Percentiles rank a stretch among this genome's conserved stretches.
phyloP scores from a whole-genome alignment of 2,329 filamentous ascomycete genomes.

The Colletotrichum sp. region DNA sequence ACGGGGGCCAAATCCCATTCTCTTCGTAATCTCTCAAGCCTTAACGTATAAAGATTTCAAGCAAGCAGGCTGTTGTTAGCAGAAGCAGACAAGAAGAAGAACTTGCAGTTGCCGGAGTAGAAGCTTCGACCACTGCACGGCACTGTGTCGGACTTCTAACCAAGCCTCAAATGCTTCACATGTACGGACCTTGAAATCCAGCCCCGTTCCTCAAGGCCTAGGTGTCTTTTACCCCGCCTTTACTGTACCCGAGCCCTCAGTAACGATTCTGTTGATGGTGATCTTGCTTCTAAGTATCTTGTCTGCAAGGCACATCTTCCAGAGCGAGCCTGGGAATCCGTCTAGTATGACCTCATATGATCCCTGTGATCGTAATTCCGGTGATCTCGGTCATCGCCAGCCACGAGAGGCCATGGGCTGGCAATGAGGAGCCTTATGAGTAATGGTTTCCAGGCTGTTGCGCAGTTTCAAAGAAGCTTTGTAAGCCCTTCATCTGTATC shows the following conservation, averaged over 20 bases:
- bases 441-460: too few species aligned
- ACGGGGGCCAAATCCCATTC: neutral
- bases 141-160: neutral
- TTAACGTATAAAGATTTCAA: neutral
- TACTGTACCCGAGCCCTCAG: neutral
- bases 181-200: neutral
- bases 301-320: too few species aligned
- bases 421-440: too few species aligned
- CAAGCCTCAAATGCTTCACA: neutral
- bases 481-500: too few species aligned
- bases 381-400: too few species aligned
- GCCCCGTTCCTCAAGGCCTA: neutral
- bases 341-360: too few species aligned
- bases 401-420: too few species aligned
- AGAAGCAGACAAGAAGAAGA: neutral
- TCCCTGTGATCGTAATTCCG: too few species aligned
- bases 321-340: too few species aligned
- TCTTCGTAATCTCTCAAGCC: neutral
- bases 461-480: too few species aligned
- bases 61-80: neutral
- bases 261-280: too few species aligned
- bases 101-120: neutral
- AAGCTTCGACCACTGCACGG: neutral
- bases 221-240: neutral
- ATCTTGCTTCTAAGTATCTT: fast-evolving